Evolutionary conservation across 1,139 yeast genomes (phyloP).

Genomic region (Hyphopichia fennica): DNA sequence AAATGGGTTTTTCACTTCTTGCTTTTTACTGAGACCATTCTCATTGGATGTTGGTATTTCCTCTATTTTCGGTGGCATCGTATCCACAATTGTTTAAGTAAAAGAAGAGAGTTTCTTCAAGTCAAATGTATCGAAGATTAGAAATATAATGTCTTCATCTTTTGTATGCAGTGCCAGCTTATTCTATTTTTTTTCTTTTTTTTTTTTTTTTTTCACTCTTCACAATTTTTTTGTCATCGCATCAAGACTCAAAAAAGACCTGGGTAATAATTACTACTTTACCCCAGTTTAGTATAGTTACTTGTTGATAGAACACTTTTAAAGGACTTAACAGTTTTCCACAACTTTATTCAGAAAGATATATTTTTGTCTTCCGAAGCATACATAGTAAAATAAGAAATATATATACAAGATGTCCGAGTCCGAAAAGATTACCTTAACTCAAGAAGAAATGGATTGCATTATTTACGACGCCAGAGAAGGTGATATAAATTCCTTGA

Average conservation of each 20-base stretch:
- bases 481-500: conserved; percentile 77
- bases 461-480: conserved; percentile 80
- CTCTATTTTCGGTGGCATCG: conserved; percentile 31
- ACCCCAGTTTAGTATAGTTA: no score
- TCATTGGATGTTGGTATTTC: conserved; percentile 10
- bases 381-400: background rate
- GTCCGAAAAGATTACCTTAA: conserved; percentile 20
- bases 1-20: conserved; percentile 33
- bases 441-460: conserved; percentile 80
- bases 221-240: background rate
- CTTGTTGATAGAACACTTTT: no score
- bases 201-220: conserved; percentile 1
- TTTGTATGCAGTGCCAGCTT: background rate
- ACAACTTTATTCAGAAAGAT: no score
- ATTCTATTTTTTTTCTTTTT: background rate
- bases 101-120: background rate
- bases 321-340: no score
- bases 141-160: background rate
- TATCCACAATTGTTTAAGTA: background rate
- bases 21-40: background rate
- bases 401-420: conserved; percentile 12
- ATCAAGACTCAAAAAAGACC: background rate
- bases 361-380: no score
- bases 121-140: background rate
- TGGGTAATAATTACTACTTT: background rate